phyloP scores from a whole-genome alignment of 2,329 filamentous ascomycete species.

The Hypoxylon sp. region DNA sequence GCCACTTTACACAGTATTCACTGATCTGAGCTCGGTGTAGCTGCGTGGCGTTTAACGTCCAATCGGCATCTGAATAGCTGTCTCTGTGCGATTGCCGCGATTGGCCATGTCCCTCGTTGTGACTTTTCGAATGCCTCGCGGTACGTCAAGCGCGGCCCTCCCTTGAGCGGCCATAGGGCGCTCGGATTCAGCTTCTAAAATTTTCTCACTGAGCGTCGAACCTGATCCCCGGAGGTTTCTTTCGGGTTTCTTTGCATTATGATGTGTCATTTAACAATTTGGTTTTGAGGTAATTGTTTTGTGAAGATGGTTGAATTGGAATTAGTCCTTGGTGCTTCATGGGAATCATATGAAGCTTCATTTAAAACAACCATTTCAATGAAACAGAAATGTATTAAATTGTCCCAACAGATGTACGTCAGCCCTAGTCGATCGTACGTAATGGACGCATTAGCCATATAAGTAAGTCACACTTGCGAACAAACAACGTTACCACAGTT shows the following conservation, averaged over 20 bases:
- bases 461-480: background rate
- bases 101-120: conserved; percentile 17
- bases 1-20: conserved; percentile 24
- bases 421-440: background rate
- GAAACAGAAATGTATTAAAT: background rate
- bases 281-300: background rate
- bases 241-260: background rate
- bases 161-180: background rate
- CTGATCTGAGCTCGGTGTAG: conserved; percentile 5
- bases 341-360: background rate
- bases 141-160: background rate
- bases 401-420: background rate
- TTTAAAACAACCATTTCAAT: background rate
- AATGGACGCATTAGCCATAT: background rate
- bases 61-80: conserved; percentile 4
- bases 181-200: background rate
- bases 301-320: background rate
- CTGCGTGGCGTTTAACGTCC: conserved; percentile 21
- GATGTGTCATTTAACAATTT: background rate
- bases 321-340: background rate
- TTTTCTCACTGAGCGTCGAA: background rate
- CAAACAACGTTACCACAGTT: background rate
- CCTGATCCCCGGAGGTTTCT: background rate
- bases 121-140: background rate
- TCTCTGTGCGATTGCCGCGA: background rate